Conservation (phyloP, 192 early-diverging fungal genomes). For the Coemansia sp. region DNA sequence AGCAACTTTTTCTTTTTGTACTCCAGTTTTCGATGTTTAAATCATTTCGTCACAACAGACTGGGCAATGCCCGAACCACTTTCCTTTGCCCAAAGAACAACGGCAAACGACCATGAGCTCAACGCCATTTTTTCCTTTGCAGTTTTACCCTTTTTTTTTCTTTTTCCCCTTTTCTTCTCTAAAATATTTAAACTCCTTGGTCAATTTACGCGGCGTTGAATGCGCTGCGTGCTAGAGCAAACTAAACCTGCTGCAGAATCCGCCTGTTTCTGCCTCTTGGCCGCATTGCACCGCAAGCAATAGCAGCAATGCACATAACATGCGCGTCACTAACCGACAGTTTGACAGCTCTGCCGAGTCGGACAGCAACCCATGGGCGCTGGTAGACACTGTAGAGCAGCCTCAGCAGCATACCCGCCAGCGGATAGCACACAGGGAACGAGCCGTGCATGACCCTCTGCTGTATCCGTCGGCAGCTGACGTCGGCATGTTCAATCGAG, state of each 20-base stretch:
- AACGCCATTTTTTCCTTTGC: too few species aligned
- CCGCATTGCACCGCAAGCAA: not conserved
- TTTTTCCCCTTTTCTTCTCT: not conserved
- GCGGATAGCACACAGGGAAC: constrained; percentile 16
- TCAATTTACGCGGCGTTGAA: not conserved
- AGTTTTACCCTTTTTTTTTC: not conserved
- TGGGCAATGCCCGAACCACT: too few species aligned
- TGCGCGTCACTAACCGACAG: constrained; percentile 1
- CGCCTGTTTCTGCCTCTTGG: not conserved
- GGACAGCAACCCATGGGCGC: constrained; percentile 22
- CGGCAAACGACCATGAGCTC: too few species aligned
- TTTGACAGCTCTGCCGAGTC: not conserved
- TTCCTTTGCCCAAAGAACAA: constrained; percentile 84
- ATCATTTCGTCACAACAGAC: too few species aligned
- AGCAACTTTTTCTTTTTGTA: too few species aligned
- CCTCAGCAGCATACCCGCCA: constrained; percentile 6
- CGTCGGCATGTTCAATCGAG: constrained; percentile 5
- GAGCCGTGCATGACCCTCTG: constrained; percentile 31
- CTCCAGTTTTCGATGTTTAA: too few species aligned
- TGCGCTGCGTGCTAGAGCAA: not conserved
- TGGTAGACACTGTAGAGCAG: not conserved
- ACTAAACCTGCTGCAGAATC: not conserved
- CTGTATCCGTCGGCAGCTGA: constrained; percentile 32
- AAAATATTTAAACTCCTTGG: too few species aligned
- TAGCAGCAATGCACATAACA: constrained; percentile 11